Base-by-base conservation (phyloP, 2,329 filamentous ascomycete genomes). In the Ophiosphaerella korrae region DNA sequence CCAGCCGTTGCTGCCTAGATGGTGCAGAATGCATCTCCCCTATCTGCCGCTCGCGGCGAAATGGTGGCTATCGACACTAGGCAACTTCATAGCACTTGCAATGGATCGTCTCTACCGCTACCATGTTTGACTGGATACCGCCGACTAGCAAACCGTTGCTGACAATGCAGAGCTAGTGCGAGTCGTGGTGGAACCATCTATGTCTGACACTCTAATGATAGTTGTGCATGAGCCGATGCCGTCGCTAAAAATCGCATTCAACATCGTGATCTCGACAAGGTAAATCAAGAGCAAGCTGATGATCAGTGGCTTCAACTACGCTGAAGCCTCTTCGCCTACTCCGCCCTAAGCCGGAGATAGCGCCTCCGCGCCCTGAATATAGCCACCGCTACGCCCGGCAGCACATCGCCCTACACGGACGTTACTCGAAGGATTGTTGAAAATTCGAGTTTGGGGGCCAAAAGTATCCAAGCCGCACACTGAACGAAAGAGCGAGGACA, bases 371-470 rank as follows among this genome's bases (percentile, higher is more conserved):
- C 37, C 23, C 42, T 31, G 38, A 49, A 50, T 41, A 29, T 49
- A 50, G 58, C 53, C 18, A 39, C 48, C 49, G 41, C 21, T 24
- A 43, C 41, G 44, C 42, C 48, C 47, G 45, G 36, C 46, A 50
- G 50, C 44, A 57, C 55, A 39, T 48, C 46, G 14, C 40, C 44
- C 48, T 53, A 55, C 39, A 36, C 45, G 14, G 49, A 54, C 58
- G 38, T 41, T 50, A 43, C 51, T 39, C 39, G 51, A 55, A 55
- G 47, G 48, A 54, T 41, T 21, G 39, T 37, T 39, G 32, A 42
- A 50, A 58, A 45, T 48, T 49, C 46, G 42, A 41, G 21, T 49
- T 66, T 69, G 66, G 68, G 67, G 69, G 66, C 66, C 61, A 62
- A 66, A 67, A 54, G 21, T n/a, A 45, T 48, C 47, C 46, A 57